These are phyloP conservation scores for Pseudotulostoma volvatum DNA, from an alignment of 495 filamentous ascomycete genomes.

Conservation along the genomic window DNA sequence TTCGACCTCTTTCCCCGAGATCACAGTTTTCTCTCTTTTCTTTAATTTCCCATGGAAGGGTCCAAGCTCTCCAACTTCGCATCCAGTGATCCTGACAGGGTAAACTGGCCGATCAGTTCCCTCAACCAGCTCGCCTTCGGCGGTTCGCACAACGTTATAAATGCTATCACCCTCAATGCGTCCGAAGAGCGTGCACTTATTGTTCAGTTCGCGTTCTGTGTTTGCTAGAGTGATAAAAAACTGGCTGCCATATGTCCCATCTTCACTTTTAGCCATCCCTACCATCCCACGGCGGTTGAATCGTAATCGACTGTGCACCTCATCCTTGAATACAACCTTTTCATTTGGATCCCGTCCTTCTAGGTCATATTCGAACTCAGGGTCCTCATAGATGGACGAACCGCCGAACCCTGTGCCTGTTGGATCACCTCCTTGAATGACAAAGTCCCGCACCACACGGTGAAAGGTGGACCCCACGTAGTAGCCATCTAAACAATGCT, in stretches of 20 bases:
- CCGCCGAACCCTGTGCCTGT: conserved; percentile 84
- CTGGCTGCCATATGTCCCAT: conserved; percentile 72
- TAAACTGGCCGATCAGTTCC: conserved; percentile 77
- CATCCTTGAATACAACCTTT: conserved; percentile 60
- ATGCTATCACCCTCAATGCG: conserved; percentile 86
- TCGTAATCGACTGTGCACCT: conserved; percentile 80
- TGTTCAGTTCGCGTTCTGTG: conserved; percentile 67
- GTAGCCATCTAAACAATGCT: conserved; percentile 86
- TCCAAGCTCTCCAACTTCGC: conserved; percentile 61
- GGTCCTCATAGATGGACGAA: conserved; percentile 77
- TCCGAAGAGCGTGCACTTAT: conserved; percentile 88
- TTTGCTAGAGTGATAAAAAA: conserved; percentile 85
- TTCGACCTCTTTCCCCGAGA: conserved; percentile 14
- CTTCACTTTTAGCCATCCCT: conserved; percentile 70
- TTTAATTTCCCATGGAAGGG: conserved; percentile 85
- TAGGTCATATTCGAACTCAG: conserved; percentile 57
- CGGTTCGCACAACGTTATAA: conserved; percentile 87
- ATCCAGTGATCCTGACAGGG: conserved; percentile 59
- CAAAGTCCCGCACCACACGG: conserved; percentile 78
- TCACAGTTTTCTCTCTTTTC: conserved; percentile 35
- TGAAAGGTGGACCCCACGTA: conserved; percentile 89
- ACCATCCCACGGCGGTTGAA: conserved; percentile 84
- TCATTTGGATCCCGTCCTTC: conserved; percentile 38
- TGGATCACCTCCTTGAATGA: conserved; percentile 89
- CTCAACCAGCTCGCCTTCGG: conserved; percentile 65